These are phyloP conservation scores for Epithemia pelagica DNA, from an alignment of 108 stramenopile genomes.

Conservation along the genomic window DNA sequence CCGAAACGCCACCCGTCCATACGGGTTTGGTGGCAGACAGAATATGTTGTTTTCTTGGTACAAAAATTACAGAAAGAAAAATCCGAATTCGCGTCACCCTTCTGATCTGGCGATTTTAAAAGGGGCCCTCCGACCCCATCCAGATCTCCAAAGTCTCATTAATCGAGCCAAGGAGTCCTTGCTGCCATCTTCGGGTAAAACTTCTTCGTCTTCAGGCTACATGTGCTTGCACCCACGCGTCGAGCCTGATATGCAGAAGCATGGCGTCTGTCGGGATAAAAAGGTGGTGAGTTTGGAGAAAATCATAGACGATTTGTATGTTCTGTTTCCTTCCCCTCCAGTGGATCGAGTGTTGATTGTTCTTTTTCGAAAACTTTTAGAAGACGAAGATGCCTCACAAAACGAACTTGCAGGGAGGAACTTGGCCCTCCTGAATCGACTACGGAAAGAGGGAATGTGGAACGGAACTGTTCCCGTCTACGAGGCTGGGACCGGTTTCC, in stretches of 20 bases:
- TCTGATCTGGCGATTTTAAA: slow-evolving; percentile 2
- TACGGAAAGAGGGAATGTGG: background rate
- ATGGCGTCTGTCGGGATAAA: background rate
- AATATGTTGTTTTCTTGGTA: background rate
- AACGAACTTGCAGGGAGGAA: background rate
- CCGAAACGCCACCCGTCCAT: background rate
- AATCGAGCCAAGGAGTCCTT: background rate
- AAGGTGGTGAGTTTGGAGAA: slow-evolving; percentile 3
- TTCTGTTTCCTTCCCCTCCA: slow-evolving; percentile 1
- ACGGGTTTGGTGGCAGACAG: background rate
- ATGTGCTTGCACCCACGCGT: slow-evolving; percentile 8
- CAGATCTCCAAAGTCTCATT: slow-evolving; percentile 1
- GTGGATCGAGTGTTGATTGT: background rate
- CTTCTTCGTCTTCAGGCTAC: background rate
- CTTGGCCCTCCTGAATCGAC: background rate
- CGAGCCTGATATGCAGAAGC: slow-evolving; percentile 15
- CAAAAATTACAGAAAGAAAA: background rate
- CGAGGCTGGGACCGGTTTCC: background rate
- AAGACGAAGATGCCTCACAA: background rate
- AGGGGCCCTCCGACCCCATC: slow-evolving; percentile 11
- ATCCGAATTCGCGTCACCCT: background rate
- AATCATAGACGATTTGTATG: background rate
- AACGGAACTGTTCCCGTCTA: background rate
- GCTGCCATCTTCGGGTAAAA: background rate
- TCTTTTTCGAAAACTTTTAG: background rate